Conservation (phyloP, 2,329 filamentous ascomycete genomes). For the Chalara sp. region DNA sequence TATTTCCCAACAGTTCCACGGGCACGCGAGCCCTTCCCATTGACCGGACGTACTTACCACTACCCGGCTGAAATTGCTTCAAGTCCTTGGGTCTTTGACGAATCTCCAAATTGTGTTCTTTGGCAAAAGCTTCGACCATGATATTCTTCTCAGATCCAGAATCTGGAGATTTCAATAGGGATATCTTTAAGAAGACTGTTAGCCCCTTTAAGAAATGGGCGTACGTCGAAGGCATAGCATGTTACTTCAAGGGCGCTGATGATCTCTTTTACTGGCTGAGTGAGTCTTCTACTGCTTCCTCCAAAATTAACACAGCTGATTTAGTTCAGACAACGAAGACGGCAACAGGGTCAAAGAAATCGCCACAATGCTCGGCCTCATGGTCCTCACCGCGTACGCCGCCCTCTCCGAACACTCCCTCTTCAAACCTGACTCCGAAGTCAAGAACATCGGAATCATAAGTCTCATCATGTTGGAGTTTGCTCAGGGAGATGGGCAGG, state of each 20-base stretch:
- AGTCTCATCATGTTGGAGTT: constrained; percentile 39
- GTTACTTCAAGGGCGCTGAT: constrained; percentile 6
- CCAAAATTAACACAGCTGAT: neutral
- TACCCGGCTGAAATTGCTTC: too few relatives aligned
- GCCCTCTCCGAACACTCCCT: constrained; percentile 34
- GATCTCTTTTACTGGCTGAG: constrained; percentile 7
- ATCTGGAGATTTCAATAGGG: constrained; percentile 15
- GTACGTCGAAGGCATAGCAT: constrained; percentile 12
- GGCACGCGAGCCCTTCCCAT: too few relatives aligned
- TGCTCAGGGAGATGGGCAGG: constrained; percentile 37
- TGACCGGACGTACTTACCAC: too few relatives aligned
- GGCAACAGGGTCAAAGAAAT: constrained; percentile 6
- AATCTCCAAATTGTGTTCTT: too few relatives aligned
- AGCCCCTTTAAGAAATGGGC: constrained; percentile 16
- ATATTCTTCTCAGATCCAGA: too few relatives aligned
- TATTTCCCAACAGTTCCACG: too few relatives aligned
- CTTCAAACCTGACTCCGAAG: constrained; percentile 33
- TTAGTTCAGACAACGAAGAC: constrained; percentile 12
- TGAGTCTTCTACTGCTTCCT: neutral
- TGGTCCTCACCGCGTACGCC: constrained; percentile 48
- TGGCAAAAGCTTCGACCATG: too few relatives aligned
- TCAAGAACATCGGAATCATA: constrained; percentile 42
- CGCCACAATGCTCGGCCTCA: constrained; percentile 49
- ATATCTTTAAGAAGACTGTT: constrained; percentile 13
- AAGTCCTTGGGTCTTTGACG: too few relatives aligned